Base-by-base conservation (phyloP, 225 moss, liverwort and hornwort species). In the Rhytidiadelphus loreus region DNA sequence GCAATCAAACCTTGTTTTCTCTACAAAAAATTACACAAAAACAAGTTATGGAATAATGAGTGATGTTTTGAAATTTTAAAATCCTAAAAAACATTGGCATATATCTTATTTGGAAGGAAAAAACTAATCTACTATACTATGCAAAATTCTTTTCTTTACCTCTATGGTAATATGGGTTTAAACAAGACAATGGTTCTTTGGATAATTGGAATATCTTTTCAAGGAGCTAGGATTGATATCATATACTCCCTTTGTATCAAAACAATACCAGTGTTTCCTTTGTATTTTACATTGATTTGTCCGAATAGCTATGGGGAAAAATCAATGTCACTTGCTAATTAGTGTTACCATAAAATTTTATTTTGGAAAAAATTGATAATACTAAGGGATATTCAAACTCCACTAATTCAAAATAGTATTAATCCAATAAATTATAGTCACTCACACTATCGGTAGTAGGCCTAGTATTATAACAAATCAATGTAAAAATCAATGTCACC, bases 1-100 rank as follows among this genome's bases (percentile, higher is more conserved):
- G 2, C 0, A 2, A 0, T 28, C 1, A 20, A 2, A 1, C 4
- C 10, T 73, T 46, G 29, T 32, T 74, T 74, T 0, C 0, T 32
- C 4, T 32, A 74, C 4, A 22, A 52, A 21, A 13, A 33, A 33
- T 21, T 76, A 22, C 2, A 55, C 10, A 24, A 4, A 77, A 13
- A 16, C 2, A 77, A 3, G 25, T 24, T 16, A 16, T 0, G 0
- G 0, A 1, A 2, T 53, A 37, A 37, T 77, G 14, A 35, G 1
- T 37, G 53, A 15, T 15, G 6, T 77, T 53, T 53, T 77, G 20
- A 77, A 35, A 22, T 8, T 53, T 30, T 35, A 15, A 35, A 37
- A 35, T 77, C 14, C 23, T 52, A 15, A 77, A 50, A 22, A 52
- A 8, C 48, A 32, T 33, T 18, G 7, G 33, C 8, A 33, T 26